A percentile compares a stretch with the other conserved stretches of the same genome.
phyloP scores from a whole-genome alignment of 2,329 filamentous ascomycete species.

The Ampelomyces quisqualis region DNA sequence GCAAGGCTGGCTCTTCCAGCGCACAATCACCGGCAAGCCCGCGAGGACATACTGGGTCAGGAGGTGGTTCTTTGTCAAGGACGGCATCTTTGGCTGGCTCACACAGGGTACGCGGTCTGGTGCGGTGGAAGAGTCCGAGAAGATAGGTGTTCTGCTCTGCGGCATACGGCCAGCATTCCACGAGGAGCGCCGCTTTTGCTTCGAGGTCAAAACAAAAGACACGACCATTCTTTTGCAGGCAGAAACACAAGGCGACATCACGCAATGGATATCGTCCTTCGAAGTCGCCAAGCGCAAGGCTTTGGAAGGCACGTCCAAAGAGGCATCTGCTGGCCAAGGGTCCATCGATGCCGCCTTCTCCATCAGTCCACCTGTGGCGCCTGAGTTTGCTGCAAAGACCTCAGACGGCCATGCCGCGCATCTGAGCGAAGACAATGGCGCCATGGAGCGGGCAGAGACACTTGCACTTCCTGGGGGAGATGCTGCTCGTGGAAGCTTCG shows the following conservation, averaged over 20 bases:
- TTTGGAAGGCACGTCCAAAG: conserved; percentile 68
- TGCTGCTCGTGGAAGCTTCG: conserved; percentile 68
- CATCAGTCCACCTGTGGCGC: conserved; percentile 82
- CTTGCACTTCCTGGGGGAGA: conserved; percentile 65
- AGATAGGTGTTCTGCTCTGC: conserved; percentile 92
- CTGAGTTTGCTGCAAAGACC: conserved; percentile 83
- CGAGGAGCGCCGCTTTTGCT: conserved; percentile 94
- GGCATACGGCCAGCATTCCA: conserved; percentile 87
- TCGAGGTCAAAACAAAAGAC: conserved; percentile 98
- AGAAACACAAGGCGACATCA: conserved; percentile 88
- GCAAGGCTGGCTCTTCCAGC: conserved; percentile 90
- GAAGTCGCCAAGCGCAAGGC: conserved; percentile 92
- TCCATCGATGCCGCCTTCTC: conserved; percentile 77
- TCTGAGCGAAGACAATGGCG: conserved; percentile 55
- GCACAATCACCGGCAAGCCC: conserved; percentile 81
- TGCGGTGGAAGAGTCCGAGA: conserved; percentile 92
- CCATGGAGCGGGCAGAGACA: conserved; percentile 62
- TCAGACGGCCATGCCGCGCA: conserved; percentile 64
- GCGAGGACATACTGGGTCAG: conserved; percentile 86
- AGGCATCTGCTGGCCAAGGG: conserved; percentile 48
- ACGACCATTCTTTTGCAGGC: conserved; percentile 86
- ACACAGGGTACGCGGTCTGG: conserved; percentile 75
- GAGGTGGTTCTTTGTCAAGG: conserved; percentile 93
- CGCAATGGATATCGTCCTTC: conserved; percentile 91
- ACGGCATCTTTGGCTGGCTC: conserved; percentile 94